phyloP scores from a whole-genome alignment of 202 grass and related monocot species.

The Zoysia matrella region DNA sequence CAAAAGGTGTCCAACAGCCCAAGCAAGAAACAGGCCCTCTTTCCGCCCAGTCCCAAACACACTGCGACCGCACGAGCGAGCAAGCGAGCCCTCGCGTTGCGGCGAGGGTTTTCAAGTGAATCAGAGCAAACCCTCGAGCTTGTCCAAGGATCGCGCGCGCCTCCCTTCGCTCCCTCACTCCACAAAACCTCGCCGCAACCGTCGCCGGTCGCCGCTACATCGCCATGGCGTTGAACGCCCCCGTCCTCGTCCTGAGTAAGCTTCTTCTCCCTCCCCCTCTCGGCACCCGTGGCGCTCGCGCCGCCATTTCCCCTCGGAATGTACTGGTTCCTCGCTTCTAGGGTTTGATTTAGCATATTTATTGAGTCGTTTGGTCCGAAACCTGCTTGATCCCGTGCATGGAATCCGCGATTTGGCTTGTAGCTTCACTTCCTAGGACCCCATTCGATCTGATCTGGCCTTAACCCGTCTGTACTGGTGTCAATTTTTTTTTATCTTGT shows the following conservation, averaged over 20 bases:
- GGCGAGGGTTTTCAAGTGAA: constrained; percentile 31
- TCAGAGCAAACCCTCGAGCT: constrained; percentile 3
- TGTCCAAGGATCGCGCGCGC: constrained; percentile 35
- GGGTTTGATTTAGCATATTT: constrained; percentile 4
- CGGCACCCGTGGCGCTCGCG: not conserved
- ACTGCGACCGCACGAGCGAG: not conserved
- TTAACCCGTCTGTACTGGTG: not conserved
- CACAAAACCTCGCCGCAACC: not conserved
- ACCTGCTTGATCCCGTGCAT: not conserved
- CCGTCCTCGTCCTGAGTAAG: constrained; percentile 95
- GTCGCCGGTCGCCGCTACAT: not conserved
- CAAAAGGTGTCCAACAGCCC: not conserved
- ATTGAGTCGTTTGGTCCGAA: not conserved
- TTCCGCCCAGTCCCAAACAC: too few relatives aligned
- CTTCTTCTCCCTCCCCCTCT: not conserved
- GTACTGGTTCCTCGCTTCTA: not conserved
- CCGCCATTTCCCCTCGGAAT: not conserved
- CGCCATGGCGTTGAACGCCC: constrained; percentile 71
- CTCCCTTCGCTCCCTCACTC: not conserved
- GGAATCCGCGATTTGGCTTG: constrained; percentile 11
- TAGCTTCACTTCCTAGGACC: constrained; percentile 1
- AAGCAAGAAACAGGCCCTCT: not conserved
- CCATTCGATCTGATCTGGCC: constrained; percentile 33
- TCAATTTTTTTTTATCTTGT: constrained; percentile 6
- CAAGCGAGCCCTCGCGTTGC: constrained; percentile 6